Conservation (phyloP, 805 yeast genomes). For the Sungouiella thailandica region DNA sequence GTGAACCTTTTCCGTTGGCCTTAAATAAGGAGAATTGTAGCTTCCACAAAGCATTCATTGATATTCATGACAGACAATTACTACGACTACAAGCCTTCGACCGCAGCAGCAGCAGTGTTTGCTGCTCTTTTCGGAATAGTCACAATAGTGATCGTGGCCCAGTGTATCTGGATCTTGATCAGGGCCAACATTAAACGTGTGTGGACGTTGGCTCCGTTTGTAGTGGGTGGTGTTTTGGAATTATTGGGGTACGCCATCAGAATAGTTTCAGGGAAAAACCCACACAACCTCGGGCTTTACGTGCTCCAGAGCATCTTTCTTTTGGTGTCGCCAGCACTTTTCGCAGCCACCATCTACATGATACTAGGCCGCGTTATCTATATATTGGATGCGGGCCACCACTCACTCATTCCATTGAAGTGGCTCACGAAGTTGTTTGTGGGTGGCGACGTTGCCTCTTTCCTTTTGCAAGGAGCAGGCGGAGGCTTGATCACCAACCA, state of each 20-base stretch:
- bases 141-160: too few relatives aligned
- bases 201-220: slow-evolving; percentile 14
- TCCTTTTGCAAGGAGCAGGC: slow-evolving; percentile 25
- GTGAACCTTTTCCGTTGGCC: too few relatives aligned
- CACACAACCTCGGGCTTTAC: slow-evolving; percentile 12
- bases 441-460: slow-evolving; percentile 24
- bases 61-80: too few relatives aligned
- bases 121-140: too few relatives aligned
- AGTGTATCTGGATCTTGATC: too few relatives aligned
- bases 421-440: slow-evolving; percentile 24
- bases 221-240: slow-evolving; percentile 20
- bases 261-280: slow-evolving; percentile 10
- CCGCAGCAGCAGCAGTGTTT: too few relatives aligned
- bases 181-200: too few relatives aligned
- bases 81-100: too few relatives aligned
- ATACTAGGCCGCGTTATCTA: slow-evolving; percentile 20
- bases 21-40: too few relatives aligned
- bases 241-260: slow-evolving; percentile 21
- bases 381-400: slow-evolving; percentile 12
- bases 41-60: too few relatives aligned
- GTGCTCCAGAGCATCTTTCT: slow-evolving; percentile 20
- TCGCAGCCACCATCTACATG: slow-evolving; percentile 29
- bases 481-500: slow-evolving; percentile 23
- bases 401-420: slow-evolving; percentile 16
- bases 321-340: slow-evolving; percentile 26